These are phyloP conservation scores for Andrographis paniculata DNA, from an alignment of 305 asterid species.

Conservation along the genomic window DNA sequence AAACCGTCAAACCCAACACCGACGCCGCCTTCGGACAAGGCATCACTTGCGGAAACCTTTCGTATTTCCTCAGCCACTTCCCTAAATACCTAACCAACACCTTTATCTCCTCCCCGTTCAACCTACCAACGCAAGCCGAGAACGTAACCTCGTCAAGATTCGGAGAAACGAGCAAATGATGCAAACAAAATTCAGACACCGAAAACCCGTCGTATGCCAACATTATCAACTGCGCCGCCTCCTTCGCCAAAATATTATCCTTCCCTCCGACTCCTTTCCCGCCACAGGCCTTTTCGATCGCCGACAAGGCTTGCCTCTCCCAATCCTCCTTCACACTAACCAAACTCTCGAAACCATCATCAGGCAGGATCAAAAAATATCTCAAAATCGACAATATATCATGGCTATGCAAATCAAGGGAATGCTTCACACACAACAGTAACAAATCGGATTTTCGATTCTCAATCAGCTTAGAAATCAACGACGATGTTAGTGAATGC, in stretches of 20 bases:
- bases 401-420: conserved; percentile 50
- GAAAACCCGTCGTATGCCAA: conserved; percentile 71
- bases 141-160: conserved; percentile 70
- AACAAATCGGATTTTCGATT: conserved; percentile 51
- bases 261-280: conserved; percentile 28
- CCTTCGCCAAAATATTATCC: conserved; percentile 37
- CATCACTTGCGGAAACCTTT: conserved; percentile 66
- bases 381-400: conserved; percentile 67
- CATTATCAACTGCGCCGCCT: conserved; percentile 62
- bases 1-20: conserved; percentile 53
- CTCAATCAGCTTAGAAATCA: conserved; percentile 48
- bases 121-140: conserved; percentile 67
- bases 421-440: conserved; percentile 49
- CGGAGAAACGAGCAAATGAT: conserved; percentile 51
- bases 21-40: conserved; percentile 62
- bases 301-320: conserved; percentile 53
- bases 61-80: conserved; percentile 80
- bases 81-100: conserved; percentile 54
- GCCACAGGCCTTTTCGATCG: conserved; percentile 45
- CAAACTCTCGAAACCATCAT: conserved; percentile 39
- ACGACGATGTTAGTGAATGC: conserved; percentile 28
- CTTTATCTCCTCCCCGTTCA: conserved; percentile 62
- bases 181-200: conserved; percentile 68
- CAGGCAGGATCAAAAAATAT: conserved; percentile 48
- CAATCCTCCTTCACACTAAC: conserved; percentile 57